Conservation (phyloP, 805 yeast genomes). For the Wickerhamomyces silvicola region DNA sequence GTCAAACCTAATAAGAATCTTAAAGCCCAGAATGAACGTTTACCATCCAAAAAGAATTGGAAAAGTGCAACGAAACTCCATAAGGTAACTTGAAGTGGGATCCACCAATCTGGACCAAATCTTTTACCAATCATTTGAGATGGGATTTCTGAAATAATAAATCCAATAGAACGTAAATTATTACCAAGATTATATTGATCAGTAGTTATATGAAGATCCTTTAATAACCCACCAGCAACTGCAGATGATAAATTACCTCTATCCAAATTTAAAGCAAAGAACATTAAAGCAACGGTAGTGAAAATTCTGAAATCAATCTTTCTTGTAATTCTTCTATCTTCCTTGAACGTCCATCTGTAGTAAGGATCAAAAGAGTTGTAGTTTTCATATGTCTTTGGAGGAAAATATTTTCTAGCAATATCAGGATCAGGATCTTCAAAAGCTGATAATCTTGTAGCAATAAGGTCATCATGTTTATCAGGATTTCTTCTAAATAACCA, state of each 20-base stretch:
- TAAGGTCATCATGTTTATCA: not conserved
- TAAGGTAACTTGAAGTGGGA: slow-evolving; percentile 46
- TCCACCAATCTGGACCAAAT: slow-evolving; percentile 53
- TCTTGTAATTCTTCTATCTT: slow-evolving; percentile 39
- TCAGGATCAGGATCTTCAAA: not conserved
- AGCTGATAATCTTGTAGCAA: not conserved
- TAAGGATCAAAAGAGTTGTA: slow-evolving; percentile 43
- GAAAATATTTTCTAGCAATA: not conserved
- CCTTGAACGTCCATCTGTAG: slow-evolving; percentile 44
- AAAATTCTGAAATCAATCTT: slow-evolving; percentile 49
- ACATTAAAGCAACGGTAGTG: slow-evolving; percentile 48
- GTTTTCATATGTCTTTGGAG: not conserved
- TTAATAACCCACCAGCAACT: slow-evolving; percentile 45
- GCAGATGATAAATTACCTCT: slow-evolving; percentile 52
- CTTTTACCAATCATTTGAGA: slow-evolving; percentile 55
- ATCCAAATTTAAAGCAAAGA: slow-evolving; percentile 49
- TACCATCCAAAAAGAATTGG: slow-evolving; percentile 38
- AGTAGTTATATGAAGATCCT: slow-evolving; percentile 45
- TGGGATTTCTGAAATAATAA: slow-evolving; percentile 56
- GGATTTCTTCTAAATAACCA: not conserved
- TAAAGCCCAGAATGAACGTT: slow-evolving; percentile 36
- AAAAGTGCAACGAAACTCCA: slow-evolving; percentile 52
- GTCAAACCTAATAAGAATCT: slow-evolving; percentile 45
- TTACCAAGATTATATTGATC: slow-evolving; percentile 53
- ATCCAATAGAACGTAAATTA: slow-evolving; percentile 41